phyloP scores from a whole-genome alignment of 2,329 filamentous ascomycete genomes.

The Claviceps cyperi region DNA sequence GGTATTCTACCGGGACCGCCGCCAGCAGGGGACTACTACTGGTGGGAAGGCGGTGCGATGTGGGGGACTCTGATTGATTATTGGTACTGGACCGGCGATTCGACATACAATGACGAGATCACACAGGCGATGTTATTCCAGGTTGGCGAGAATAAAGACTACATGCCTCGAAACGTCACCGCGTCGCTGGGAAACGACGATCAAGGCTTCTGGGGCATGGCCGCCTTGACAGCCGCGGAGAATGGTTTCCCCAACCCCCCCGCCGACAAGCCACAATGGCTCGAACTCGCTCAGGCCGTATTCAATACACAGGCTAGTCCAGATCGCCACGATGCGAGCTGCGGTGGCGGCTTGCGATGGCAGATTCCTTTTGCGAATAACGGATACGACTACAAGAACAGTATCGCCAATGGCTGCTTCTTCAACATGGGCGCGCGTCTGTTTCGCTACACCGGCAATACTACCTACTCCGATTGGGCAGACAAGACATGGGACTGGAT shows the following conservation, averaged over 20 bases:
- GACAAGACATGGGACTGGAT: slow-evolving; percentile 51
- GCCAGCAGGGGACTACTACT: slow-evolving; percentile 39
- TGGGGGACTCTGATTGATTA: slow-evolving; percentile 51
- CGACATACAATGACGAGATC: slow-evolving; percentile 39
- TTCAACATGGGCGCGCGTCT: slow-evolving; percentile 56
- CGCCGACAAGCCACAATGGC: slow-evolving; percentile 33
- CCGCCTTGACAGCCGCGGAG: slow-evolving; percentile 44
- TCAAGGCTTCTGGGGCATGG: slow-evolving; percentile 55
- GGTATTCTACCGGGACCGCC: slow-evolving; percentile 35
- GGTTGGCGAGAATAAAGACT: slow-evolving; percentile 36
- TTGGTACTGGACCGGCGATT: slow-evolving; percentile 47
- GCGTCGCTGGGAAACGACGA: slow-evolving; percentile 46
- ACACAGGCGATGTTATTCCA: slow-evolving; percentile 39
- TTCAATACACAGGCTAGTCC: slow-evolving; percentile 42
- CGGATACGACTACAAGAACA: slow-evolving; percentile 65
- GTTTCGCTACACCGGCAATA: slow-evolving; percentile 53
- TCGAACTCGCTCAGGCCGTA: slow-evolving; percentile 46
- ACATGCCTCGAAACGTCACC: slow-evolving; percentile 40
- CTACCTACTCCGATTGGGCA: slow-evolving; percentile 50
- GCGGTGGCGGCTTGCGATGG: slow-evolving; percentile 55
- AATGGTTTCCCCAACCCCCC: slow-evolving; percentile 41
- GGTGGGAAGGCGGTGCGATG: slow-evolving; percentile 52
- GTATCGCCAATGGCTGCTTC: slow-evolving; percentile 43
- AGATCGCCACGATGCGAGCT: slow-evolving; percentile 42
- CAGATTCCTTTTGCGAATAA: slow-evolving; percentile 62